Base-by-base conservation (phyloP, 2,329 filamentous ascomycete genomes). In the Fusarium sp. region DNA sequence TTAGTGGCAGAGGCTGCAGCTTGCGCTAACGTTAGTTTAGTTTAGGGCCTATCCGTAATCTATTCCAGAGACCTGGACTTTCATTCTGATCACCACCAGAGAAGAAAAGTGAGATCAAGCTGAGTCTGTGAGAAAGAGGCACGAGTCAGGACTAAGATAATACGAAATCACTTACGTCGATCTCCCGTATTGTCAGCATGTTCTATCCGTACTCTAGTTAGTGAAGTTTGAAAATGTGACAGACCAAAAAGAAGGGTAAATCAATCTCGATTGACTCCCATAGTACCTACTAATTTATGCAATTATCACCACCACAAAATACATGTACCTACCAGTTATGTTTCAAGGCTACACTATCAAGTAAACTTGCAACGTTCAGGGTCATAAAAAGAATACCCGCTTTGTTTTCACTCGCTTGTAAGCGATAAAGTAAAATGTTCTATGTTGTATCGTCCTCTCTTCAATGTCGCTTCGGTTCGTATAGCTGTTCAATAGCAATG, bases 171-270 rank as follows among this genome's bases (percentile, higher is more conserved):
- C 63, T 57, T 54, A 58, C 59, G 73, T 75, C 69, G 73, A 75
- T 75, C 73, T 75, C 73, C 73, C 73, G 70, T 51, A 57, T 56
- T 65, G 44, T 57, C 58, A 75, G 49, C 59, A 57, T 58, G 24
- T 54, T 51, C 18, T 45, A 54, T 16, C 63, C 27, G 43, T 29
- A 43, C 52, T 32, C 44, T 20, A 29, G 59, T 55, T 41, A 18
- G 52, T 20, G 24, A 51, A 61, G 12, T 38, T 12, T 6, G 34
- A 38, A 12, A 38, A 38, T 38, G 34, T 38, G 34, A 16, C 9
- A 52, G 32, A 41, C 24, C 25, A 18, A 27, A 25, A 27, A 47
- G 12, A 47, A 12, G 25, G 12, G 8, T 47, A 29, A 20, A n/a
- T 47, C 45, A 29, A 29, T 47, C 25, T 20, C 8, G 8, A 47